Conservation (phyloP, 495 filamentous ascomycete species). For the Xylona heveae region DNA sequence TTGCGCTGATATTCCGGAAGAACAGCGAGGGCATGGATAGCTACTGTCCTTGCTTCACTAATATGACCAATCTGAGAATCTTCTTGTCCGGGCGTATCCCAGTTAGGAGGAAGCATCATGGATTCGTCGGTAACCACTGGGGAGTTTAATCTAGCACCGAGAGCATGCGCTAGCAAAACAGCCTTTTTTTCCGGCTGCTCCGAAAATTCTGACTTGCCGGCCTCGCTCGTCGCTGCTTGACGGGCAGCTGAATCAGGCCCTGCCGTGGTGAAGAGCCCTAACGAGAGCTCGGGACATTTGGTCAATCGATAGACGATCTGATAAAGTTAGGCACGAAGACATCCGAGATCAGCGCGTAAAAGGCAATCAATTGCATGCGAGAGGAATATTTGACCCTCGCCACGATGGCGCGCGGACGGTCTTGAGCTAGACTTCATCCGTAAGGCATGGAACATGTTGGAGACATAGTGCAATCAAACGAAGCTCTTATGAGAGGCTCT, state of each 20-base stretch:
- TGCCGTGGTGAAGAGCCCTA: constrained; percentile 50
- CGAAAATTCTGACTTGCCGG: constrained; percentile 25
- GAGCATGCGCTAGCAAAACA: constrained; percentile 61
- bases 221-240: constrained; percentile 21
- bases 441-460: constrained; percentile 1
- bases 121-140: constrained; percentile 46
- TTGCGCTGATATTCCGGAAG: constrained; percentile 51
- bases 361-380: too few species aligned
- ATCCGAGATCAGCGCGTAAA: too few species aligned
- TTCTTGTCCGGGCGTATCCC: constrained; percentile 19
- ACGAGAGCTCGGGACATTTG: constrained; percentile 52
- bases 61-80: constrained; percentile 33
- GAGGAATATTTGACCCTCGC: too few species aligned
- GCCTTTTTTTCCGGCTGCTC: constrained; percentile 26
- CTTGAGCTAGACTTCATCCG: constrained; percentile 1
- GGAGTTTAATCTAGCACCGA: constrained; percentile 45
- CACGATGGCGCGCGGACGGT: neutral
- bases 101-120: constrained; percentile 53
- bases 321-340: too few species aligned
- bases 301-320: constrained; percentile 70
- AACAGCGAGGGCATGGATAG: constrained; percentile 65
- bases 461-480: neutral
- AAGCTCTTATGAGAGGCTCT: too few species aligned
- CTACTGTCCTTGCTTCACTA: constrained; percentile 51
- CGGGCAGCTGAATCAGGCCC: constrained; percentile 24